Evolutionary conservation across 2,329 filamentous ascomycete genomes (phyloP).

Genomic region (Monosporascus sp.): DNA sequence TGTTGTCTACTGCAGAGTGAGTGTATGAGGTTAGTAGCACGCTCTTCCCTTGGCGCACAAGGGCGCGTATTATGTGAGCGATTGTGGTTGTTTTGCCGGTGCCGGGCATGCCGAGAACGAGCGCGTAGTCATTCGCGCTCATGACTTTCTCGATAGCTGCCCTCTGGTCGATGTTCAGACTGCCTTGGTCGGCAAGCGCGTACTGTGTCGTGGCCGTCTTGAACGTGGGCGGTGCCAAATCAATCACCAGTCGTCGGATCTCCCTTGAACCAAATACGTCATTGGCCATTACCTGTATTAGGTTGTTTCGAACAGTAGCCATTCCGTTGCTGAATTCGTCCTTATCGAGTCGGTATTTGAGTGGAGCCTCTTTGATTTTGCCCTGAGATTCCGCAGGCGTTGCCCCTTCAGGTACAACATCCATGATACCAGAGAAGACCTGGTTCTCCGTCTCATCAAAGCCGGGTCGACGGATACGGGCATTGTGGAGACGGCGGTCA

Average conservation of each 20-base stretch:
- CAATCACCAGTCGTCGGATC: conserved; percentile 75
- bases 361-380: conserved; percentile 46
- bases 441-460: conserved; percentile 79
- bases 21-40: conserved; percentile 94
- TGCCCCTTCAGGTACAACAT: conserved; percentile 58
- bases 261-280: conserved; percentile 64
- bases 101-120: conserved; percentile 97
- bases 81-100: conserved; percentile 99
- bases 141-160: conserved; percentile 90
- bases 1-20: conserved; percentile 97
- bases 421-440: conserved; percentile 86
- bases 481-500: conserved; percentile 83
- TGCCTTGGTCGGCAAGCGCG: conserved; percentile 53
- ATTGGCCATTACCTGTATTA: conserved; percentile 86
- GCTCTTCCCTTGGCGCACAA: conserved; percentile 85
- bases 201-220: conserved; percentile 60
- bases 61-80: conserved; percentile 87
- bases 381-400: conserved; percentile 45
- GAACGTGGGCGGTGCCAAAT: conserved; percentile 69
- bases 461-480: conserved; percentile 65
- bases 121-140: conserved; percentile 88
- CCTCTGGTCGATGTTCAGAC: conserved; percentile 81
- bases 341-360: conserved; percentile 84
- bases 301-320: conserved; percentile 88
- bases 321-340: conserved; percentile 98